phyloP scores from a whole-genome alignment of 768 basidiomycete species.

The Mycena pura region DNA sequence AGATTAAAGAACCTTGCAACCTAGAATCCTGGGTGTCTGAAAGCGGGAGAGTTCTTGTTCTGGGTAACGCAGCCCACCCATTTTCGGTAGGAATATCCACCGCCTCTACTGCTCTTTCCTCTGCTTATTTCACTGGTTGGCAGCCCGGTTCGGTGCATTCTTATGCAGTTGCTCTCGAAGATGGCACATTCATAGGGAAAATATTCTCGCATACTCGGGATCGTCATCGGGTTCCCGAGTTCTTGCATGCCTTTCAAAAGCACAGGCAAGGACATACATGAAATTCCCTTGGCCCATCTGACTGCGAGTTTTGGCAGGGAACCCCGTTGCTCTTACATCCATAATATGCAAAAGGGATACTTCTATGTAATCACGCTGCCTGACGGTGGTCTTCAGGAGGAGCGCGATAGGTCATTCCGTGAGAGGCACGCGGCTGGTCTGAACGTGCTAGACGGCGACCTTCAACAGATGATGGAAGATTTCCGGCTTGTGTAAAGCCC shows the following conservation, averaged over 20 bases:
- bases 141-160: background rate
- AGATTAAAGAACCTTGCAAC: too few species aligned
- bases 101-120: background rate
- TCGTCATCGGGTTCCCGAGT: slow-evolving; percentile 7
- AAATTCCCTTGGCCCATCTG: background rate
- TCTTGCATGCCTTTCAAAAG: slow-evolving; percentile 16
- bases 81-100: slow-evolving; percentile 14
- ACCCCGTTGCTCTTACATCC: background rate
- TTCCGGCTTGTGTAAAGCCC: slow-evolving; percentile 11
- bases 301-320: background rate
- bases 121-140: background rate
- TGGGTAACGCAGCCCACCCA: too few species aligned
- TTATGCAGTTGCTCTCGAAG: slow-evolving; percentile 11
- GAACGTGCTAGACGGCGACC: slow-evolving; percentile 3
- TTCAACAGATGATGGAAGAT: slow-evolving; percentile 13
- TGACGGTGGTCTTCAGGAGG: slow-evolving; percentile 4
- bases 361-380: background rate
- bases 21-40: too few species aligned
- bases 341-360: background rate
- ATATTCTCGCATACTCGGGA: slow-evolving; percentile 20
- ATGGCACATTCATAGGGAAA: slow-evolving; percentile 16
- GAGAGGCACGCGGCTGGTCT: background rate
- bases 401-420: slow-evolving; percentile 4
- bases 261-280: background rate
- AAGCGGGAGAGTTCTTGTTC: too few species aligned